These are phyloP conservation scores for Monarda citriodora DNA, from an alignment of 305 asterid genomes.

Conservation along the genomic window DNA sequence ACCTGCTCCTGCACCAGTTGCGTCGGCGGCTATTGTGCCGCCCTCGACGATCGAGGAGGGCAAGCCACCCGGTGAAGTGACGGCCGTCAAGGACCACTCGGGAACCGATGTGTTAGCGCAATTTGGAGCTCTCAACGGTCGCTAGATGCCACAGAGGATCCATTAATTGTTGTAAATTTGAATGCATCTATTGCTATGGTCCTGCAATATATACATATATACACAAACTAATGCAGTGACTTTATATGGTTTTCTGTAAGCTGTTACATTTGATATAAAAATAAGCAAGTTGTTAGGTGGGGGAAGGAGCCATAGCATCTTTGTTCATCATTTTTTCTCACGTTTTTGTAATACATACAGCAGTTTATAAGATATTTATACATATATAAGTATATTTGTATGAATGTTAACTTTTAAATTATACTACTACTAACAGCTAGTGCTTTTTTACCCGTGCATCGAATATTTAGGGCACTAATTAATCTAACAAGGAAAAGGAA, in stretches of 20 bases:
- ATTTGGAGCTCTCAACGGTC: slow-evolving; percentile 66
- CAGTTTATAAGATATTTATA: not conserved
- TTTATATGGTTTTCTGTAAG: slow-evolving; percentile 9
- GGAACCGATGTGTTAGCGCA: slow-evolving; percentile 85
- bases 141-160: slow-evolving; percentile 26
- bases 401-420: not conserved
- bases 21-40: not conserved
- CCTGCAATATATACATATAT: not conserved
- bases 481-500: too few species aligned
- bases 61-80: slow-evolving; percentile 30
- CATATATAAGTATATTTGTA: not conserved
- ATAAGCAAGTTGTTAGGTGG: slow-evolving; percentile 7
- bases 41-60: slow-evolving; percentile 23
- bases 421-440: too few species aligned
- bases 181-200: not conserved
- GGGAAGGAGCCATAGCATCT: slow-evolving; percentile 3
- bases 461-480: too few species aligned
- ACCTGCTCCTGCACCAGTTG: not conserved
- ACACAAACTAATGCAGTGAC: not conserved
- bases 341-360: not conserved
- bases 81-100: slow-evolving; percentile 66
- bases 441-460: too few species aligned
- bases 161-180: not conserved
- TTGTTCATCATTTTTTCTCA: not conserved
- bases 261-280: not conserved